Evolutionary conservation across 805 yeast species (phyloP).

Genomic region (Komagataella pastoris): DNA sequence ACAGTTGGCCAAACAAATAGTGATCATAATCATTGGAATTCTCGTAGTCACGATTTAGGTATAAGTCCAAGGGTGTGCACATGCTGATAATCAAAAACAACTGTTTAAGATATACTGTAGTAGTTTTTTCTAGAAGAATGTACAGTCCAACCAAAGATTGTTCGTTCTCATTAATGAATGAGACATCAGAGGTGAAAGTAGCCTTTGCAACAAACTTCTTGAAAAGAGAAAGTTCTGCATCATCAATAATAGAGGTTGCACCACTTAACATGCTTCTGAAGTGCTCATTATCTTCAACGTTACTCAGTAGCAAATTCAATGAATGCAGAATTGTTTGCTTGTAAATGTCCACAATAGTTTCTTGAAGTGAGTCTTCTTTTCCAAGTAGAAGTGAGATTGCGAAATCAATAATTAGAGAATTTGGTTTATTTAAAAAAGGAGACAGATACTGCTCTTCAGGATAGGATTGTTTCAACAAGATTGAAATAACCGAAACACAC

Average conservation of each 20-base stretch:
- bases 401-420: constrained; percentile 6
- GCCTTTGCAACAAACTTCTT: background rate
- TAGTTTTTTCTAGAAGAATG: background rate
- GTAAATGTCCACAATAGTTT: background rate
- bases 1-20: constrained; percentile 13
- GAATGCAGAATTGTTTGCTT: background rate
- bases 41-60: background rate
- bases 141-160: background rate
- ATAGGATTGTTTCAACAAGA: background rate
- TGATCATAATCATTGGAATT: constrained; percentile 4
- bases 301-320: background rate
- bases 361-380: background rate
- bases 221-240: background rate
- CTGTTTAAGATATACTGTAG: background rate
- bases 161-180: background rate
- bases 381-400: constrained; percentile 7
- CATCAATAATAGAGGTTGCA: background rate
- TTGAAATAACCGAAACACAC: background rate
- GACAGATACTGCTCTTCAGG: background rate
- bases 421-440: background rate
- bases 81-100: background rate
- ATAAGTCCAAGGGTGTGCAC: constrained; percentile 4
- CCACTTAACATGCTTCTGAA: background rate
- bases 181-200: background rate
- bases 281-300: background rate